Base-by-base conservation (phyloP, 1,284 basidiomycete species). In the Ustilago loliicola region DNA sequence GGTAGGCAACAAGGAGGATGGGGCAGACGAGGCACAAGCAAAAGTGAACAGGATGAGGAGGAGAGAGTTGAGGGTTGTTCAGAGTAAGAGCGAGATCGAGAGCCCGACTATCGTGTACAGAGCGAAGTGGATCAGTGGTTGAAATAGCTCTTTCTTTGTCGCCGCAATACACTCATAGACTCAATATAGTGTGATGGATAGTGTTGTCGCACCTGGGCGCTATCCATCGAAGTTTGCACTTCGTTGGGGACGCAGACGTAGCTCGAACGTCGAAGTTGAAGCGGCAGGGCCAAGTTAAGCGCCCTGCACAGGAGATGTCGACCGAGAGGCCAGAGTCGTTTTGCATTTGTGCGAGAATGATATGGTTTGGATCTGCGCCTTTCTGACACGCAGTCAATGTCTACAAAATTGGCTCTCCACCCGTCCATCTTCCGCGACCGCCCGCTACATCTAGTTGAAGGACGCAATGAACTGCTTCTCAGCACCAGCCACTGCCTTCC, bases 401-500 rank as follows among this genome's bases (percentile, higher is more conserved):
- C 48, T 51, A 51, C 48, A 51, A 51, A 19, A 10, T 40, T 15
- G 19, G 11, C 6, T 7, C 23, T 53, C 29, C 17, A 10, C 29
- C 15, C 9, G 9, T 40, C 38, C 11, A 19, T 7, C 38, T 40
- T 40, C 38, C 19, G 38, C 38, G 11, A 40, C 17, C 7, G 6
- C 11, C 38, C 19, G 21, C 42, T 45, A 8, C 42, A n/a, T 45
- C 36, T 56, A 76, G 59, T 61, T 62, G 58, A 76, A 71, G 27
- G 51, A 61, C 45, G 70, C 48, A 48, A 77, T 77, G 30, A 77
- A 77, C 62, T 77, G 40, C 85, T 89, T 88, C 86, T 95, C 93
- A 80, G 93, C 88, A 59, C 89, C 87, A 13, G 89, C 89, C 19
- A 94, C 92, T 1, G 92, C 90, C 34, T 88, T 83, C 83, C 91